Evolutionary conservation across 257 asterid species (phyloP).

Genomic region (Solanum ahanhuiri): DNA sequence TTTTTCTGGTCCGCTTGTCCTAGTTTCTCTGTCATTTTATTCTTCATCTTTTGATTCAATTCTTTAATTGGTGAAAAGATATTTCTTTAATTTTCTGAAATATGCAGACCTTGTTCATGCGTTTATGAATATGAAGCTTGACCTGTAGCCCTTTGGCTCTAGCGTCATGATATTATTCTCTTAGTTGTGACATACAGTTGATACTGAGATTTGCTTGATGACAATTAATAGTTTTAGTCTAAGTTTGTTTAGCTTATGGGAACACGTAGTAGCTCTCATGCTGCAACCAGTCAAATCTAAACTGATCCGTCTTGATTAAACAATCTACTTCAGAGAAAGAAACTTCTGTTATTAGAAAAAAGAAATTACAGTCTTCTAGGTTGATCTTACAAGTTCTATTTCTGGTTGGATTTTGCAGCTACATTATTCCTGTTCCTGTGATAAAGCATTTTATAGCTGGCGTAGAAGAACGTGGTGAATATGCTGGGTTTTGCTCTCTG

Average conservation of each 20-base stretch:
- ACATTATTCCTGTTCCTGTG: slow-evolving; percentile 92
- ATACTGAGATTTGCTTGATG: not conserved
- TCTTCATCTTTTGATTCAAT: not conserved
- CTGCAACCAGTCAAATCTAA: not conserved
- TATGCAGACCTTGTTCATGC: not conserved
- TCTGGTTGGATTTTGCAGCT: slow-evolving; percentile 30
- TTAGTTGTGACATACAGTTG: not conserved
- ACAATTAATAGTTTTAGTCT: not conserved
- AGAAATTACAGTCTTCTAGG: not conserved
- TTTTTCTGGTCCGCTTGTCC: not conserved
- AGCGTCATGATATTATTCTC: not conserved
- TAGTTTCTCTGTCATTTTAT: not conserved
- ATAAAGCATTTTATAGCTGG: slow-evolving; percentile 81
- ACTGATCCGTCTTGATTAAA: not conserved
- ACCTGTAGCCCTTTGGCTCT: not conserved
- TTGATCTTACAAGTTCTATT: not conserved
- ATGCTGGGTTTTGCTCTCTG: slow-evolving; percentile 86
- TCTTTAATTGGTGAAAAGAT: not conserved
- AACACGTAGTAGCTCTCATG: not conserved
- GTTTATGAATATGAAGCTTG: not conserved
- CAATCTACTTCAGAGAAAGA: not conserved
- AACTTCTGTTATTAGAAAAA: not conserved
- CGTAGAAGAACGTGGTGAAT: slow-evolving; percentile 79
- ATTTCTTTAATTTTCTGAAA: not conserved
- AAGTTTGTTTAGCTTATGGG: not conserved